Conservation (phyloP, 192 early-diverging fungal genomes). For the Dimargaris xerosporica region DNA sequence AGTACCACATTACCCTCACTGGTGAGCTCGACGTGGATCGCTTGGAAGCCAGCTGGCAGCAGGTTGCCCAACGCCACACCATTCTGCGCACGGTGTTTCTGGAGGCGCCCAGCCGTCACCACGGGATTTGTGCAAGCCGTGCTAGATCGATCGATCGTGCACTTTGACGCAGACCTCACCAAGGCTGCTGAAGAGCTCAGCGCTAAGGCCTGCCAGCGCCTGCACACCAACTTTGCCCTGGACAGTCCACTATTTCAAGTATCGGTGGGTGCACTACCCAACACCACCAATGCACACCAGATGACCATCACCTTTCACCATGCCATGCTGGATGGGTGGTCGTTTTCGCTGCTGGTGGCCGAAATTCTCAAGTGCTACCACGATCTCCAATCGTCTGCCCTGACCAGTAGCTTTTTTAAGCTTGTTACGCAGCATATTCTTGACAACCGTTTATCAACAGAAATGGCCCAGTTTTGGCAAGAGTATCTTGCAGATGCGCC, state of each 20-base stretch:
- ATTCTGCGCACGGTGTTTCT: slow-evolving; percentile 3
- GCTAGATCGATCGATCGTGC: not conserved
- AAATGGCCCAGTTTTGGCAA: not conserved
- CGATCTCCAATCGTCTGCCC: too few relatives aligned
- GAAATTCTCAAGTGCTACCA: too few relatives aligned
- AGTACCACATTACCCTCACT: not conserved
- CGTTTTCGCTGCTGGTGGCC: not conserved
- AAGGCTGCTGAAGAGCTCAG: not conserved
- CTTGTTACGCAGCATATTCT: too few relatives aligned
- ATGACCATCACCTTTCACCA: not conserved
- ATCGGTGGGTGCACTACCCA: not conserved
- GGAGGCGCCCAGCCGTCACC: not conserved
- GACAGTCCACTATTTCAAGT: not conserved
- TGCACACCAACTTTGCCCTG: not conserved
- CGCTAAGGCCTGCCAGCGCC: not conserved
- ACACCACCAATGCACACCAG: too few relatives aligned
- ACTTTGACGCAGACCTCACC: not conserved
- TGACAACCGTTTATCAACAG: not conserved
- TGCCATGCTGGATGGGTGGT: slow-evolving; percentile 1
- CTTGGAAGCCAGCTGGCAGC: not conserved
- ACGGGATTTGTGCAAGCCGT: slow-evolving; percentile 5
- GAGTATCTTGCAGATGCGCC: not conserved
- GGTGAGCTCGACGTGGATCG: not conserved
- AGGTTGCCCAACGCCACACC: not conserved
- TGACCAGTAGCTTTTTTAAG: too few relatives aligned